Conservation (phyloP, 495 filamentous ascomycete genomes). For the Aspergillus sparsus region DNA sequence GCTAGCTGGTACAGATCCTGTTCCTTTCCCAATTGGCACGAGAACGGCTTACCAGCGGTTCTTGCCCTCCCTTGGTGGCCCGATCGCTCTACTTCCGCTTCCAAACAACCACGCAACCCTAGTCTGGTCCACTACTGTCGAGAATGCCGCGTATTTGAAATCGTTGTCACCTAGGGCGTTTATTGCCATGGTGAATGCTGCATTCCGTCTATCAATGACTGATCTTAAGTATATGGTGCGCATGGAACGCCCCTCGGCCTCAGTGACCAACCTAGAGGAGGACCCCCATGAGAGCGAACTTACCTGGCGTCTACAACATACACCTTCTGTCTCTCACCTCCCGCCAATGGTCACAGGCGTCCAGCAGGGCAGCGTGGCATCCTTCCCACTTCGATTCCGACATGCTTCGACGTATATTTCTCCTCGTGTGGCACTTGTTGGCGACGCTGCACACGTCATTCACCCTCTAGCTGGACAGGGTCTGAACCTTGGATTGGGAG, state of each 20-base stretch:
- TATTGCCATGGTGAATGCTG: conserved; percentile 86
- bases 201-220: conserved; percentile 76
- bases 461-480: conserved; percentile 95
- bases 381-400: conserved; percentile 86
- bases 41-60: conserved; percentile 94
- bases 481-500: conserved; percentile 88
- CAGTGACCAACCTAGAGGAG: conserved; percentile 17
- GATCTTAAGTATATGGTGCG: conserved; percentile 82
- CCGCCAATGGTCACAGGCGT: conserved; percentile 64
- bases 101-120: conserved; percentile 79
- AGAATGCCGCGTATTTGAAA: conserved; percentile 78
- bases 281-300: conserved; percentile 68
- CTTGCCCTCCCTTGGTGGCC: conserved; percentile 75
- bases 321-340: conserved; percentile 50
- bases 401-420: conserved; percentile 91
- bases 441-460: conserved; percentile 92
- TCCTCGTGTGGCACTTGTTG: conserved; percentile 83
- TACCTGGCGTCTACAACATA: conserved; percentile 76
- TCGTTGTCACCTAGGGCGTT: conserved; percentile 70
- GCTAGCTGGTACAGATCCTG: conserved; percentile 52
- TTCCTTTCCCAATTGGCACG: conserved; percentile 36
- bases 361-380: conserved; percentile 79
- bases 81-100: conserved; percentile 85
- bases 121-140: conserved; percentile 88
- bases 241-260: conserved; percentile 43